Evolutionary conservation across 225 moss, liverwort and hornwort species (phyloP), one percentile per base, ranked within the genome.

Genomic region (Polytrichum formosum): DNA sequence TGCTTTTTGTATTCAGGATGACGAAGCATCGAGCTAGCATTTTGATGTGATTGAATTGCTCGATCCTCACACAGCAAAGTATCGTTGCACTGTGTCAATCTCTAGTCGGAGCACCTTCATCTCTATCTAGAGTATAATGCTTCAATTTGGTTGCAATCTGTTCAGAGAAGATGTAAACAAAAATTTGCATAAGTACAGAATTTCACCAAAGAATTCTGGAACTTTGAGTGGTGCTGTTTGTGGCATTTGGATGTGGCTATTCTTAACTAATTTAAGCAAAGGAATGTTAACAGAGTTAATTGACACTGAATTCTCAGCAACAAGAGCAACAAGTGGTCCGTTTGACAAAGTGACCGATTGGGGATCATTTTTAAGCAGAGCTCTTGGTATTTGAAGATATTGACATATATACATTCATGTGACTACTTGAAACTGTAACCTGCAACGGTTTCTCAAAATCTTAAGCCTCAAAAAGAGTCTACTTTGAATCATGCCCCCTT

Each of bases 271-370:
- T 21, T 21, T 60, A 3, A 60, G 59, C 60, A 25, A 10, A 0
- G 60, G n/a, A 60, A 60, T 22, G 60, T 60, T 20, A 60, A n/a
- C 60, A 60, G n/a, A 60, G 60, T 60, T 21, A 6, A 60, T 60
- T 60, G 20, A 2, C 60, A 60, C 60, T 60, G 9, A 60, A 20
- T 60, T 60, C 60, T 60, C 33, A 33, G 33, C 8, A 33, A 8
- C 7, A 33, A 33, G 33, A 33, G 33, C 33, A 33, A 0, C 33
- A 33, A 33, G 0, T 33, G 33, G 8, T 33, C 7, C 1, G 33
- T 33, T 2, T 33, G 33, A 0, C 8, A 33, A 2, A 8, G 33
- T 33, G 33, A 33, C 0, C 33, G 2, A 33, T 2, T 33, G 33
- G 33, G 33, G 8, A 26, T 33, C 8, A 33, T 8, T 8, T 33